Conservation (phyloP, 192 early-diverging fungal species). For the Fimicolochytrium jonesii region DNA sequence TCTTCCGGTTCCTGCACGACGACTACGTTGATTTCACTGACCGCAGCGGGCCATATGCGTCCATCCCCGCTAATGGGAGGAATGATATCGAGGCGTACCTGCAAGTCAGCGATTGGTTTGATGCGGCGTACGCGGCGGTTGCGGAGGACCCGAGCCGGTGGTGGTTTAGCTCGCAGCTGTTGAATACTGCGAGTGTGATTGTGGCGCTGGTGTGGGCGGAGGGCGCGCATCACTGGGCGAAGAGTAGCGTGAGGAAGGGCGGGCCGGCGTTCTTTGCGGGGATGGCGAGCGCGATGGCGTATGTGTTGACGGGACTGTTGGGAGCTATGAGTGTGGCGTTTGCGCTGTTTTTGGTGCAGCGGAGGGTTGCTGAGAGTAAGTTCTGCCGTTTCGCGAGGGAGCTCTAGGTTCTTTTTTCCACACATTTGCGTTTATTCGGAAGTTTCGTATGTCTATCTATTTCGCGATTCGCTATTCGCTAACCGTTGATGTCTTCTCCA, state of each 20-base stretch:
- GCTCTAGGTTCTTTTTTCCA: no score
- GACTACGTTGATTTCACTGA: not conserved
- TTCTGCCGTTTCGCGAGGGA: not conserved
- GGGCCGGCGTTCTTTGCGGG: not conserved
- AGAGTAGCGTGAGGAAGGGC: not conserved
- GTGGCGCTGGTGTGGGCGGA: constrained; percentile 26
- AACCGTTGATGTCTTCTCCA: not conserved
- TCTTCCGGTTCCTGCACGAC: constrained; percentile 11
- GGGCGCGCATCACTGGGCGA: constrained; percentile 17
- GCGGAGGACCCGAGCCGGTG: constrained; percentile 3
- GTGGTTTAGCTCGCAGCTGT: constrained; percentile 30
- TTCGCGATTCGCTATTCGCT: no score
- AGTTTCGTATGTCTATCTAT: no score
- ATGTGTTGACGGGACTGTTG: constrained; percentile 17
- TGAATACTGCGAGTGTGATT: constrained; percentile 19
- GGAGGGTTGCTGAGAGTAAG: constrained; percentile 16
- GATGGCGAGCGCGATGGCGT: constrained; percentile 13
- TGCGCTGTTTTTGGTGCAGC: constrained; percentile 25
- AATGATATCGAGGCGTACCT: constrained; percentile 15
- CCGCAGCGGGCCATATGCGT: not conserved
- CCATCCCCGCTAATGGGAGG: not conserved
- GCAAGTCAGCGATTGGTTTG: constrained; percentile 23
- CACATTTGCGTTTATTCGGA: no score
- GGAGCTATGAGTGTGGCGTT: constrained; percentile 28
- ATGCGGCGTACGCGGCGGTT: constrained; percentile 25